phyloP scores from a whole-genome alignment of 2,329 filamentous ascomycete genomes.

The Furcasterigmium sp. region DNA sequence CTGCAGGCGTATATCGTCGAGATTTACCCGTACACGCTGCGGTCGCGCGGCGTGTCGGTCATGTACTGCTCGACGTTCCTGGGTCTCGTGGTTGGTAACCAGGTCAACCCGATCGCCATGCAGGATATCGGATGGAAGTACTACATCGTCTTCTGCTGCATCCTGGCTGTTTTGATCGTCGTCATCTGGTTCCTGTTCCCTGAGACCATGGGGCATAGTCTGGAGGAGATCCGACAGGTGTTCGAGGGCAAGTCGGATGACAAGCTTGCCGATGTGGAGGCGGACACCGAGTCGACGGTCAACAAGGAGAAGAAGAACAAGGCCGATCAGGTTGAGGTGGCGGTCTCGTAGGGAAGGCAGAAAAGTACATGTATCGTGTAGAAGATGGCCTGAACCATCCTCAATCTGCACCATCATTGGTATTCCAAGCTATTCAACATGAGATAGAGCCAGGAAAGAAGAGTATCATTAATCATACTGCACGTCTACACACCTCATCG shows the following conservation, averaged over 20 bases:
- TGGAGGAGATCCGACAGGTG: conserved; percentile 22
- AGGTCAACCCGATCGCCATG: conserved; percentile 34
- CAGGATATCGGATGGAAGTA: conserved; percentile 31
- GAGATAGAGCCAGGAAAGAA: too few relatives aligned
- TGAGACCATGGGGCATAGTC: conserved; percentile 22
- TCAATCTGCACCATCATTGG: too few relatives aligned
- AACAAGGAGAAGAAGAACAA: too few relatives aligned
- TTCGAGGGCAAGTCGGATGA: conserved; percentile 17
- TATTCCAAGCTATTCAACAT: too few relatives aligned
- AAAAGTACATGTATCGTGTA: too few relatives aligned
- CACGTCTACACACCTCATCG: too few relatives aligned
- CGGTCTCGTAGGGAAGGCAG: too few relatives aligned
- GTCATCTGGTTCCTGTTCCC: conserved; percentile 31
- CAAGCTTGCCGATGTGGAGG: background rate
- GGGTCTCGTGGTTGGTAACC: conserved; percentile 26
- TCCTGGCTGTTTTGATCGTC: conserved; percentile 21
- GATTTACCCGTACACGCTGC: conserved; percentile 18
- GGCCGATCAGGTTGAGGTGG: too few relatives aligned
- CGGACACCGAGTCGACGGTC: conserved; percentile 13
- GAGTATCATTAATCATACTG: too few relatives aligned
- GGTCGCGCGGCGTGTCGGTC: conserved; percentile 7
- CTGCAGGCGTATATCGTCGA: conserved; percentile 21
- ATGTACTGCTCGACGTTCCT: conserved; percentile 6
- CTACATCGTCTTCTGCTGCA: conserved; percentile 31
- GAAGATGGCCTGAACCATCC: too few relatives aligned